These are phyloP conservation scores for Cicer arietinum DNA, from an alignment of 306 rosid species.

Conservation along the genomic window DNA sequence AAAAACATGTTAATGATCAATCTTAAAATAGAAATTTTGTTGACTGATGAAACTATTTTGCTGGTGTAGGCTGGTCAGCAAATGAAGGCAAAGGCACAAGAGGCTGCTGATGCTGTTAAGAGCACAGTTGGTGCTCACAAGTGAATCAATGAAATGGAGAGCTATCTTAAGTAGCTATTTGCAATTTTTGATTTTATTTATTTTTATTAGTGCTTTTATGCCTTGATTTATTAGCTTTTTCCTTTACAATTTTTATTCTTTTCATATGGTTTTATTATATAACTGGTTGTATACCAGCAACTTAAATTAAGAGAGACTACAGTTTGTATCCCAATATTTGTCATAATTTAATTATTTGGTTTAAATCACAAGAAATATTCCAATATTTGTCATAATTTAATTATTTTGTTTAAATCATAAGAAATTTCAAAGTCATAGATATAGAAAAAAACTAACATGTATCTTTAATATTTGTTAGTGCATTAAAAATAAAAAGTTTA, in stretches of 20 bases:
- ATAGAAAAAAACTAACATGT: no score
- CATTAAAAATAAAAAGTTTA: no score
- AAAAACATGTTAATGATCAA: neutral
- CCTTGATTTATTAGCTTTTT: neutral
- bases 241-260: neutral
- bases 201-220: neutral
- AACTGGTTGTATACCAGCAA: neutral
- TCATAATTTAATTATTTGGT: no score
- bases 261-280: neutral
- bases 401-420: neutral
- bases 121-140: slow-evolving; percentile 39
- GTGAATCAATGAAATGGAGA: slow-evolving; percentile 13
- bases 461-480: no score
- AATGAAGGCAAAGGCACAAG: slow-evolving; percentile 43
- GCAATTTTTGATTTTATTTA: neutral
- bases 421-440: neutral
- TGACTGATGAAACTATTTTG: neutral
- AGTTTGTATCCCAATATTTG: neutral
- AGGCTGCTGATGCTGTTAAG: slow-evolving; percentile 44
- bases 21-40: neutral
- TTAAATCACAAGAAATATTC: neutral
- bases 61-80: slow-evolving; percentile 54
- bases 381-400: no score
- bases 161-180: slow-evolving; percentile 15
- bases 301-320: neutral